These are phyloP conservation scores for Dactylellina drechsleri DNA, from an alignment of 2,329 filamentous ascomycete species.

Conservation along the genomic window DNA sequence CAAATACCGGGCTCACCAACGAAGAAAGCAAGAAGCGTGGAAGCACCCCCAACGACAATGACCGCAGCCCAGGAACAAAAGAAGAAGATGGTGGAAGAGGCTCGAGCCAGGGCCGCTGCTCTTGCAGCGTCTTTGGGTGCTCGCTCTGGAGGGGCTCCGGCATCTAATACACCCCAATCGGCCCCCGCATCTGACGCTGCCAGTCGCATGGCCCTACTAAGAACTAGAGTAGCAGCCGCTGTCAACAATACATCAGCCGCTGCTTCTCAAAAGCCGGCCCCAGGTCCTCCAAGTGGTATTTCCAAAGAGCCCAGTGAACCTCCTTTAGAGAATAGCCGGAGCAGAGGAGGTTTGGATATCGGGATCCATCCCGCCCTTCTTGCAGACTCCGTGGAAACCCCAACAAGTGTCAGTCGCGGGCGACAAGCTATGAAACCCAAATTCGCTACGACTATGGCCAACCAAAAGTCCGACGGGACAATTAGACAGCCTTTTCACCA, in stretches of 20 bases:
- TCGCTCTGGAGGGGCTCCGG: slow-evolving; percentile 23
- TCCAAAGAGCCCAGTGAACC: slow-evolving; percentile 61
- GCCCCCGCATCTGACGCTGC: slow-evolving; percentile 64
- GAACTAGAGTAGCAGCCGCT: slow-evolving; percentile 80
- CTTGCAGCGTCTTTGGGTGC: slow-evolving; percentile 55
- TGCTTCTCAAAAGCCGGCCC: slow-evolving; percentile 56
- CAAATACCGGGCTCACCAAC: slow-evolving; percentile 44
- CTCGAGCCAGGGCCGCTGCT: slow-evolving; percentile 57
- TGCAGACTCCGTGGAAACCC: slow-evolving; percentile 65
- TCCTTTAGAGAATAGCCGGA: slow-evolving; percentile 66
- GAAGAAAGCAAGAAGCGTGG: slow-evolving; percentile 45
- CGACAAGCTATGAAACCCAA: slow-evolving; percentile 65
- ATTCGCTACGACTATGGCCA: slow-evolving; percentile 68
- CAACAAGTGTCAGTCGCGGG: slow-evolving; percentile 61
- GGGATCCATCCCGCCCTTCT: slow-evolving; percentile 80
- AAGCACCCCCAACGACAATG: slow-evolving; percentile 16
- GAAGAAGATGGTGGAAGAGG: slow-evolving; percentile 59
- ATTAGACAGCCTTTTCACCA: slow-evolving; percentile 27
- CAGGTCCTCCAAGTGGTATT: slow-evolving; percentile 60
- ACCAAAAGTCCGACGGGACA: slow-evolving; percentile 66
- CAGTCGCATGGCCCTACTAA: slow-evolving; percentile 78
- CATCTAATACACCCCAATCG: slow-evolving; percentile 18
- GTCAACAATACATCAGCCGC: slow-evolving; percentile 66
- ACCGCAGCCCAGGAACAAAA: slow-evolving; percentile 56
- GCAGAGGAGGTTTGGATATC: slow-evolving; percentile 76